These are phyloP conservation scores for Populus ilicifolia DNA, from an alignment of 345 rosid species.

Conservation along the genomic window DNA sequence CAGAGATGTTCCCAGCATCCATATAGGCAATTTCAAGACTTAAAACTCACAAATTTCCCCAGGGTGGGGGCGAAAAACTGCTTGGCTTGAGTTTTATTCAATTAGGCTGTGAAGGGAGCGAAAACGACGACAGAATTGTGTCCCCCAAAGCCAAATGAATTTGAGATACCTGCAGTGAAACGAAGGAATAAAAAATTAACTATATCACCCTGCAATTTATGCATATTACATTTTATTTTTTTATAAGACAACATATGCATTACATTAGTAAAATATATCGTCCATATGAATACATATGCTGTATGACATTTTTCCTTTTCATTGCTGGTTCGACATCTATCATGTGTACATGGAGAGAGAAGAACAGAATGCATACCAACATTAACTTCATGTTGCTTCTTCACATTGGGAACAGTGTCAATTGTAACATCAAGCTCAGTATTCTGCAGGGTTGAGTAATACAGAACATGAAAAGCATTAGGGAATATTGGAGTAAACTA, in stretches of 20 bases:
- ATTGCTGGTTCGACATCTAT: not conserved
- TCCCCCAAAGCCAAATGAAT: slow-evolving; percentile 65
- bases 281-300: no score
- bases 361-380: slow-evolving; percentile 37
- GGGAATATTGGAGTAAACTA: not conserved
- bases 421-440: slow-evolving; percentile 50
- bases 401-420: slow-evolving; percentile 60
- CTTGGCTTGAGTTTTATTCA: not conserved
- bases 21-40: not conserved
- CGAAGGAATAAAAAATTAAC: no score
- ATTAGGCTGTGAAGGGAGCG: slow-evolving; percentile 44
- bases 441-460: slow-evolving; percentile 31
- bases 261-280: no score
- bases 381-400: slow-evolving; percentile 53
- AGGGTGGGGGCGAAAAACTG: not conserved
- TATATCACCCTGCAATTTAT: not conserved
- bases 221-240: not conserved
- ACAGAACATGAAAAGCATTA: not conserved
- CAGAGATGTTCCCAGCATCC: not conserved
- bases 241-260: no score
- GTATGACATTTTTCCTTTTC: no score
- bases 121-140: slow-evolving; percentile 67
- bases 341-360: not conserved
- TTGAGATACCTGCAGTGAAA: slow-evolving; percentile 47
- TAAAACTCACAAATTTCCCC: not conserved